These are phyloP conservation scores for Mortierella sp. DNA, from an alignment of 371 early-diverging fungal species.

Conservation along the genomic window DNA sequence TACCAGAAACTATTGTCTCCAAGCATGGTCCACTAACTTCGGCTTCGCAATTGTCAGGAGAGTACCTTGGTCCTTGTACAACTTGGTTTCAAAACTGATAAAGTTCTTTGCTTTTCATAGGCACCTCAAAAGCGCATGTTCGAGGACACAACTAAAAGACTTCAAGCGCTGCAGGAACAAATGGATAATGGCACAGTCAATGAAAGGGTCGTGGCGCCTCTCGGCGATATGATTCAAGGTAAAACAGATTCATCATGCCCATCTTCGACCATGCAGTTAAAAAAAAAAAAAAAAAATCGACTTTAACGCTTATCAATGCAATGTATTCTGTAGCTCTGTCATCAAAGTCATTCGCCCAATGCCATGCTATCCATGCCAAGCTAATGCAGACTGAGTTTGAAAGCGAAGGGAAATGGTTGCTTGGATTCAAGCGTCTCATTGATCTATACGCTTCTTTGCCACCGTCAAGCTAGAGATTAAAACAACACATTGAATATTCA, in stretches of 20 bases:
- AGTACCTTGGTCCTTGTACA: background rate
- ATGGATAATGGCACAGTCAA: conserved; percentile 65
- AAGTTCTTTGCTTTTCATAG: conserved; percentile 20
- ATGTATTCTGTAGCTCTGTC: conserved; percentile 35
- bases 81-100: background rate
- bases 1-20: background rate
- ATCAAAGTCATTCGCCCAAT: conserved; percentile 56
- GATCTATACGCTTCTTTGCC: conserved; percentile 57
- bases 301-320: background rate
- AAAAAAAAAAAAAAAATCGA: background rate
- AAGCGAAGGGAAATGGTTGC: conserved; percentile 73
- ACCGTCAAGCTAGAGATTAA: conserved; percentile 2
- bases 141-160: conserved; percentile 71
- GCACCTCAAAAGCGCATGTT: conserved; percentile 69
- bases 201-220: conserved; percentile 58
- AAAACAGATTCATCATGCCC: background rate
- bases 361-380: conserved; percentile 68
- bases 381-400: conserved; percentile 75
- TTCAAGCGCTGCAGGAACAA: conserved; percentile 65
- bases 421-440: conserved; percentile 75
- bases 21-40: background rate
- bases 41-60: background rate
- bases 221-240: conserved; percentile 58
- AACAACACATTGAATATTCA: background rate
- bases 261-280: background rate